Conservation (phyloP, 1,284 basidiomycete species). For the Ganoderma resinaceum region DNA sequence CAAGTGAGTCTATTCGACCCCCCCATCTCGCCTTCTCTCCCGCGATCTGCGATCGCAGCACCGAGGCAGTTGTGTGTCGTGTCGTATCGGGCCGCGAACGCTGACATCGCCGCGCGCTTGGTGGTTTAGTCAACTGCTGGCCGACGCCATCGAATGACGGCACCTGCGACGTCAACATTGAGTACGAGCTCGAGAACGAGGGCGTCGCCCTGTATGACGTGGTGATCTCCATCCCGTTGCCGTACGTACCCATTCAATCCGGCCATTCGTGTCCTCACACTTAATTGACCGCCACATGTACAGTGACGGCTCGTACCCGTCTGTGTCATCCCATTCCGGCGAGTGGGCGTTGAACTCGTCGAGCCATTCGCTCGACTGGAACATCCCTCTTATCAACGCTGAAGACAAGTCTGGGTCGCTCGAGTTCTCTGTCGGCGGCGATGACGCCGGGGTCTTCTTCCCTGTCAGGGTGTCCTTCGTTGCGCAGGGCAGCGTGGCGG, state of each 20-base stretch:
- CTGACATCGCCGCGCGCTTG: constrained; percentile 16
- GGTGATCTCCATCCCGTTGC: constrained; percentile 91
- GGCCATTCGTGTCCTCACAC: constrained; percentile 6
- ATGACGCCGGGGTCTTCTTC: constrained; percentile 90
- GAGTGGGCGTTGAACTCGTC: constrained; percentile 85
- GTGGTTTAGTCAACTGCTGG: constrained; percentile 88
- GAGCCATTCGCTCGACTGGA: constrained; percentile 87
- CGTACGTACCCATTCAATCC: constrained; percentile 57
- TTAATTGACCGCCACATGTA: constrained; percentile 8
- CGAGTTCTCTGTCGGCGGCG: constrained; percentile 88
- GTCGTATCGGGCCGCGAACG: background rate
- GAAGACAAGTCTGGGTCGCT: constrained; percentile 78
- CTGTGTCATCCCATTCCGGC: constrained; percentile 80
- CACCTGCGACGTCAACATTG: constrained; percentile 92
- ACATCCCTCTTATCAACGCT: constrained; percentile 66
- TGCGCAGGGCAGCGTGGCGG: constrained; percentile 79
- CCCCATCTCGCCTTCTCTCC: background rate
- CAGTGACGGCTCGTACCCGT: constrained; percentile 85
- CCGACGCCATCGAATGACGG: constrained; percentile 91
- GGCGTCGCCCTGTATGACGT: constrained; percentile 84
- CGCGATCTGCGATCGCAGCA: background rate
- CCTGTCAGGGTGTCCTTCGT: constrained; percentile 89
- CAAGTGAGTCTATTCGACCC: constrained; percentile 64
- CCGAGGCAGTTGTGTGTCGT: background rate
- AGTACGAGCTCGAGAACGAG: constrained; percentile 94